These are phyloP conservation scores for Passalora sequoiae DNA, from an alignment of 2,329 filamentous ascomycete genomes.

Conservation along the genomic window DNA sequence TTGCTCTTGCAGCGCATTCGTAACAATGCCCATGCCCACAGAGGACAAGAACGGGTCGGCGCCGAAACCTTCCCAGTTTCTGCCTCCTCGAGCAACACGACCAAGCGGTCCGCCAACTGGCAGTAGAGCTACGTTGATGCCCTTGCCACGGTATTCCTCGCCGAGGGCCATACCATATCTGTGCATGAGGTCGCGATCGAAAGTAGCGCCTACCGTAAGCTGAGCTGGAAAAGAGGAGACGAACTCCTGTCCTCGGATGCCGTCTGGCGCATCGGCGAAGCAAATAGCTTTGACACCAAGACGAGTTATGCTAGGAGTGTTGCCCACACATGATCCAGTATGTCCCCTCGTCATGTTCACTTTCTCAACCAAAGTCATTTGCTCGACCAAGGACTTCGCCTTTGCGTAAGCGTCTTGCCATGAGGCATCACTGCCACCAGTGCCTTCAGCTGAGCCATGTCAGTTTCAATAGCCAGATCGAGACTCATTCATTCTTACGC, in stretches of 20 bases:
- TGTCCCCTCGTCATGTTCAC: slow-evolving; percentile 33
- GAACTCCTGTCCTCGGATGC: slow-evolving; percentile 67
- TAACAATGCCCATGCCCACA: slow-evolving; percentile 45
- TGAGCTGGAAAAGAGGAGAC: slow-evolving; percentile 73
- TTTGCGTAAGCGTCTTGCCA: slow-evolving; percentile 32
- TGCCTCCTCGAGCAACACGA: slow-evolving; percentile 24
- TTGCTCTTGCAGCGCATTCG: slow-evolving; percentile 48
- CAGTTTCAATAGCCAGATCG: not conserved
- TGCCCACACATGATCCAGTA: slow-evolving; percentile 58
- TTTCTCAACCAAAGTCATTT: slow-evolving; percentile 35
- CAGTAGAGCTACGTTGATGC: slow-evolving; percentile 47
- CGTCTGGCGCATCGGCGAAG: slow-evolving; percentile 35
- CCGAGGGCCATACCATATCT: slow-evolving; percentile 51
- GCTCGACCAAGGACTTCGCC: slow-evolving; percentile 30
- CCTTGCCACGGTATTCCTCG: slow-evolving; percentile 32
- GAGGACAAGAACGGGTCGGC: slow-evolving; percentile 59
- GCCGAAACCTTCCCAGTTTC: slow-evolving; percentile 57
- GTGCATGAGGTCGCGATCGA: slow-evolving; percentile 53
- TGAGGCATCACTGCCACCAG: slow-evolving; percentile 18
- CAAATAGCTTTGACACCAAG: slow-evolving; percentile 61
- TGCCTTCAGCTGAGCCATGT: slow-evolving; percentile 17
- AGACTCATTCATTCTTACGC: slow-evolving; percentile 17
- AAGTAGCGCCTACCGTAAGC: slow-evolving; percentile 53
- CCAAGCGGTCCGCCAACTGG: slow-evolving; percentile 60
- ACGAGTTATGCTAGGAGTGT: slow-evolving; percentile 65